Evolutionary conservation across 495 filamentous ascomycete genomes (phyloP).

Genomic region (Diplogelasinospora grovesii): DNA sequence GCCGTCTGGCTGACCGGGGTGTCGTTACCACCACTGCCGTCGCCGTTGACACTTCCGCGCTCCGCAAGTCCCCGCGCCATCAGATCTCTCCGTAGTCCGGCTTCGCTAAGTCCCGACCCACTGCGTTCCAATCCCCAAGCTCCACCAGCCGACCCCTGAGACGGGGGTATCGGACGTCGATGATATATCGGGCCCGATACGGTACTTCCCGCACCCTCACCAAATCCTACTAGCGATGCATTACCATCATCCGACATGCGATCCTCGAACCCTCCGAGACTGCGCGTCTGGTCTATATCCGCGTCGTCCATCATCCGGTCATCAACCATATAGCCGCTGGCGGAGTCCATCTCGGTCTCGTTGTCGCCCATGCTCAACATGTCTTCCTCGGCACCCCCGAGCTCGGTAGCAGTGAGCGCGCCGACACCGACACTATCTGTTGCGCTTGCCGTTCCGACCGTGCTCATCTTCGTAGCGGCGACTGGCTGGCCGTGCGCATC

Average conservation of each 20-base stretch:
- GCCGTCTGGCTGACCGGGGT: conserved; percentile 36
- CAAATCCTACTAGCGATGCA: conserved; percentile 75
- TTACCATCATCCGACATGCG: conserved; percentile 70
- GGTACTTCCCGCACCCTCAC: conserved; percentile 78
- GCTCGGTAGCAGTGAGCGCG: conserved; percentile 54
- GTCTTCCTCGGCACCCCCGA: conserved; percentile 46
- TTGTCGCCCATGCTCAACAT: conserved; percentile 37
- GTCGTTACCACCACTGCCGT: conserved; percentile 20
- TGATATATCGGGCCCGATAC: conserved; percentile 65
- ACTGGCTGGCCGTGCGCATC: conserved; percentile 55
- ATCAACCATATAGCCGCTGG: conserved; percentile 39
- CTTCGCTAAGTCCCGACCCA: conserved; percentile 37
- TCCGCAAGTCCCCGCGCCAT: not conserved
- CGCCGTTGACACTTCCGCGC: conserved; percentile 6
- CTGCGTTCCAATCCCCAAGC: conserved; percentile 35
- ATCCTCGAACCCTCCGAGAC: conserved; percentile 58
- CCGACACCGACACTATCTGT: conserved; percentile 63
- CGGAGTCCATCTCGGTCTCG: conserved; percentile 31
- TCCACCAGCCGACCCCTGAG: conserved; percentile 13
- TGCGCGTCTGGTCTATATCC: conserved; percentile 30
- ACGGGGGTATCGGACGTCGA: conserved; percentile 28
- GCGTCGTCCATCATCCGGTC: conserved; percentile 21
- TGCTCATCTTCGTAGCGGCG: conserved; percentile 62
- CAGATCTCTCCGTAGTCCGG: conserved; percentile 4
- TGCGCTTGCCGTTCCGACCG: conserved; percentile 73